Evolutionary conservation across 768 basidiomycete species (phyloP).

Genomic region (Arthromyces matolae): DNA sequence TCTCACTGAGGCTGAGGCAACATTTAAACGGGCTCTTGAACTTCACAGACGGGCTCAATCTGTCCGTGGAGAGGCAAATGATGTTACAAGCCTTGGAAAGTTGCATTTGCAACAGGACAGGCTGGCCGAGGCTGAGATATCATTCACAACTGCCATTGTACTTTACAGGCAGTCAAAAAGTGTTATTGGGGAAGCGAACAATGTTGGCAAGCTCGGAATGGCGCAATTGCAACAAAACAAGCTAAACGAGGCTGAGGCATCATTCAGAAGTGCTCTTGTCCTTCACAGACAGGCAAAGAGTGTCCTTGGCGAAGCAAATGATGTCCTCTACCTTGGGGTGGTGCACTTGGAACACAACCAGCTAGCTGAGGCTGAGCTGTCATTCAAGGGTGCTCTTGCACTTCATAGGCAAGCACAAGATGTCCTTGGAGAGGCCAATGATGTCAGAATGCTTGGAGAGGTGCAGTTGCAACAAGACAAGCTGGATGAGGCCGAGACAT

Average conservation of each 20-base stretch:
- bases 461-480: too few relatives aligned
- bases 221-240: not conserved
- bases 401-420: too few relatives aligned
- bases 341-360: not conserved
- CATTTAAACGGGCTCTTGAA: not conserved
- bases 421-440: not conserved
- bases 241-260: not conserved
- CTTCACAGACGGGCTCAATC: not conserved
- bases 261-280: too few relatives aligned
- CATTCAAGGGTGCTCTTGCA: not conserved
- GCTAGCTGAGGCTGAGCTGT: not conserved
- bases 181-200: not conserved
- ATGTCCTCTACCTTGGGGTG: not conserved
- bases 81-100: constrained; percentile 12
- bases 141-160: constrained; percentile 13
- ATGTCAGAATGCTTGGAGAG: not conserved
- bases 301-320: too few relatives aligned
- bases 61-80: constrained; percentile 14
- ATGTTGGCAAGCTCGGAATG: not conserved
- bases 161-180: constrained; percentile 12
- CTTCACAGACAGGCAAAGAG: too few relatives aligned
- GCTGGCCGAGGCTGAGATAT: constrained; percentile 17
- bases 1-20: constrained; percentile 2
- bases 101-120: too few relatives aligned
- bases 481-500: not conserved